Evolutionary conservation across 441 rosid genomes (phyloP), one percentile per base, ranked within the genome.

Genomic region (Gossypium trilobum): DNA sequence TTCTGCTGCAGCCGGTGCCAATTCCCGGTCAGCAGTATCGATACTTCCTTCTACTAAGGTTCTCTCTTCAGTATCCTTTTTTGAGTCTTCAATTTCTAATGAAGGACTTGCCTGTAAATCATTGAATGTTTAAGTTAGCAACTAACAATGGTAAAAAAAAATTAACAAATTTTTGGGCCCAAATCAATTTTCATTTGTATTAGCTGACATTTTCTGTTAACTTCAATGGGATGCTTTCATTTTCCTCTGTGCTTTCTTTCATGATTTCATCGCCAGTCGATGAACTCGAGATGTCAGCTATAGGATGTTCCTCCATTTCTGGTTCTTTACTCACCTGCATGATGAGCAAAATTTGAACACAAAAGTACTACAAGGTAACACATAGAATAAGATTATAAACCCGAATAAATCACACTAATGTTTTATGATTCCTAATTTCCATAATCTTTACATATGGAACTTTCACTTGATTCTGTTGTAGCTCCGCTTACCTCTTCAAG

Each of bases 141-240:
- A 67, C 14, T n/a, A 67, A 48, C 1, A 25, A 50, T 67, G n/a
- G 22, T 50, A 3, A n/a, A 65, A 65, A 65, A n/a, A 20, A 2
- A 44, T 52, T 58, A 57, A 50, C 14, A 48, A 13, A 52, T 10
- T 14, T 20, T 50, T n/a, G 51, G 61, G 29, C 46, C 51, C 50
- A 54, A 13, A 59, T 76, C 44, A 55, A 19, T 7, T n/a, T 74
- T 33, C 2, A 33, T 33, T 3, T 56, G 3, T 63, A 44, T 17
- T 25, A 55, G 39, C 63, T 75, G 39, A 78, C 89, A 80, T 77
- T 74, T 69, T 80, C 78, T 31, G 74, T 36, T 36, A 51, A 57
- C 48, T 80, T 55, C 29, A 51, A 17, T 3, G 4, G 14, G 54
- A 59, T 50, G 51, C 65, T 78, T 77, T 72, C 72, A 65, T 76